A percentile compares a stretch with the other conserved stretches of the same genome.
These are phyloP conservation scores for Eimeria acervulina DNA, from an alignment of 169 alveolate genomes.

Conservation along the genomic window DNA sequence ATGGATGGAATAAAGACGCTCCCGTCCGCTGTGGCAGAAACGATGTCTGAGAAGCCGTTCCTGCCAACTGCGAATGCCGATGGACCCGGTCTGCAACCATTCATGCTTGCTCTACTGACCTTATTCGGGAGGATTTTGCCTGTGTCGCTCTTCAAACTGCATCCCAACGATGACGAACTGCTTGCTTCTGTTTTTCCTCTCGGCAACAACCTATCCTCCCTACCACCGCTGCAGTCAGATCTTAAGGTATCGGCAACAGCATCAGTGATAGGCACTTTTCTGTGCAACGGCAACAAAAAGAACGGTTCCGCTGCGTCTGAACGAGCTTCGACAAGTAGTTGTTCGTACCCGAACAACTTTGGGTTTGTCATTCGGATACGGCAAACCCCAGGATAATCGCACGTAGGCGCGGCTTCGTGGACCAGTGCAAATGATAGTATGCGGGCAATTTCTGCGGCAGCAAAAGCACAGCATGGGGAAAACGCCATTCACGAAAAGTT, in stretches of 20 bases:
- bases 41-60: not conserved
- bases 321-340: constrained; percentile 79
- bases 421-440: constrained; percentile 77
- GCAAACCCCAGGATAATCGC: constrained; percentile 43
- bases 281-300: constrained; percentile 54
- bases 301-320: constrained; percentile 77
- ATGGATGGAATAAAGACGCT: constrained; percentile 30
- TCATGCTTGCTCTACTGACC: not conserved
- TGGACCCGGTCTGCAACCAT: not conserved
- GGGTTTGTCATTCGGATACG: constrained; percentile 82
- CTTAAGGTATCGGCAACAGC: not conserved
- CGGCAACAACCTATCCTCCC: not conserved
- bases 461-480: not conserved
- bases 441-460: constrained; percentile 80
- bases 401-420: constrained; percentile 11
- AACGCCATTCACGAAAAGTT: not conserved
- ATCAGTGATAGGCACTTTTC: not conserved
- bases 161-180: not conserved
- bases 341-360: constrained; percentile 68
- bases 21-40: constrained; percentile 1
- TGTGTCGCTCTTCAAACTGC: not conserved
- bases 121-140: not conserved
- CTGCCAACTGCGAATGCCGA: not conserved
- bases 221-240: not conserved
- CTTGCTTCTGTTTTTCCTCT: not conserved